phyloP scores from a whole-genome alignment of 176 grass and related monocot genomes.

The Ensete glaucum region DNA sequence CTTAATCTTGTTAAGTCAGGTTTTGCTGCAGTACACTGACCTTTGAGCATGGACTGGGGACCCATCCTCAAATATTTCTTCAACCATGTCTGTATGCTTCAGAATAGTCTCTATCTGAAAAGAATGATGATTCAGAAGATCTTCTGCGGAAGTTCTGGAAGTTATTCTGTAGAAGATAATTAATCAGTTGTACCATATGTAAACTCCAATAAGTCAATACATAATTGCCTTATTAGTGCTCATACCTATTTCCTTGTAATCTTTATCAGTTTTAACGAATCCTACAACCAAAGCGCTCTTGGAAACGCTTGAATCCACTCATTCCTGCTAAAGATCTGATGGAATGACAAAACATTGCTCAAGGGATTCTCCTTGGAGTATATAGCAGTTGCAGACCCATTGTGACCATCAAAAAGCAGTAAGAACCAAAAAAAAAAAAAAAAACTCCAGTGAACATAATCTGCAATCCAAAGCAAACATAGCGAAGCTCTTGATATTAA shows the following conservation, averaged over 20 bases:
- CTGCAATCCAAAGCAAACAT: background rate
- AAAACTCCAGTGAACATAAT: background rate
- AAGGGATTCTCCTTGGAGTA: slow-evolving; percentile 5
- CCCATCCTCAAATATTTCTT: slow-evolving; percentile 47
- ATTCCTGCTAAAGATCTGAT: slow-evolving; percentile 7
- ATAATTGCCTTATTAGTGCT: background rate
- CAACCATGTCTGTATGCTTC: slow-evolving; percentile 37
- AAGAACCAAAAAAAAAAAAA: background rate
- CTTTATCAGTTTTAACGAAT: slow-evolving; percentile 16
- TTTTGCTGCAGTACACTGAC: background rate
- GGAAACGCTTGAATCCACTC: slow-evolving; percentile 19
- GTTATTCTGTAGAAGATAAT: background rate
- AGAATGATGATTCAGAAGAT: slow-evolving; percentile 63
- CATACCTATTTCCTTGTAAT: slow-evolving; percentile 13
- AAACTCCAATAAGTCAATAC: background rate
- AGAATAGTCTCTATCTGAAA: slow-evolving; percentile 42
- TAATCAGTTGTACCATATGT: background rate
- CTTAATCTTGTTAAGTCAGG: background rate
- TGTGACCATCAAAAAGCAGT: slow-evolving; percentile 8
- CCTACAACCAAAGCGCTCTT: slow-evolving; percentile 13
- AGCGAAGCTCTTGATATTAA: background rate
- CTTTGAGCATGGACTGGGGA: slow-evolving; percentile 32
- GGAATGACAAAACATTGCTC: background rate
- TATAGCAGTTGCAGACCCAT: slow-evolving; percentile 3
- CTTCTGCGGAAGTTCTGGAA: slow-evolving; percentile 30